Base-by-base conservation (phyloP, 805 yeast species). In the Wilhelminamyces savonicus region DNA sequence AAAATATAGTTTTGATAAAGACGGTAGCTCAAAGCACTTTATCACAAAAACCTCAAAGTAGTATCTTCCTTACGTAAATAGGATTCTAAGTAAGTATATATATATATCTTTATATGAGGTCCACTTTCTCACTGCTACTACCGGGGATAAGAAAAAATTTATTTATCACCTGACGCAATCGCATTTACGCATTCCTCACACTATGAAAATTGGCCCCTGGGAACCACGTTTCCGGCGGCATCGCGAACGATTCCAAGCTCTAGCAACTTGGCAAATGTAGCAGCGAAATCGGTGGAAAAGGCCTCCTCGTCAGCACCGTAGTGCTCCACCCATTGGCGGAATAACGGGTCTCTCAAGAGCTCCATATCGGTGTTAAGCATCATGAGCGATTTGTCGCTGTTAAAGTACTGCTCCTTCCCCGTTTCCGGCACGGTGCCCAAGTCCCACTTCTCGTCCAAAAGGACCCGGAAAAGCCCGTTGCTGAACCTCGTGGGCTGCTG, bases 361-460 rank as follows among this genome's bases (percentile, higher is more conserved):
- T 84, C 76, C 69, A 77, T 68, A 50, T 86, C 95, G 9, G 94
- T 77, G 17, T 84, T 86, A 30, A 86, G 59, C 95, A 86, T 86
- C 94, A 86, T 85, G 41, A 82, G 69, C 2, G 62, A 43, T 70
- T 74, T 55, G 69, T 81, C 65, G 74, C 85, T 38, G 64, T 65
- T 49, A 73, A 74, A 31, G 81, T 82, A 44, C 61, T 69, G 74
- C 7, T 39, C 39, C 31, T 42, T 50, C 59, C 77, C 85, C 69
- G 52, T 76, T 61, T 50, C 74, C 39, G 49, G 59, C 26, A 64
- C 62, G 63, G 49, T 31, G 54, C 61, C 49, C 10, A 78, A 76
- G 66, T 30, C 40, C 50, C 83, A 59, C 22, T 67, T 33, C 70
- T 65, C 54, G 62, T 73, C 59, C 9, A 47, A 11, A 6, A 52